phyloP scores from a whole-genome alignment of 2,329 filamentous ascomycete species.

The Hypoxylon sp. region DNA sequence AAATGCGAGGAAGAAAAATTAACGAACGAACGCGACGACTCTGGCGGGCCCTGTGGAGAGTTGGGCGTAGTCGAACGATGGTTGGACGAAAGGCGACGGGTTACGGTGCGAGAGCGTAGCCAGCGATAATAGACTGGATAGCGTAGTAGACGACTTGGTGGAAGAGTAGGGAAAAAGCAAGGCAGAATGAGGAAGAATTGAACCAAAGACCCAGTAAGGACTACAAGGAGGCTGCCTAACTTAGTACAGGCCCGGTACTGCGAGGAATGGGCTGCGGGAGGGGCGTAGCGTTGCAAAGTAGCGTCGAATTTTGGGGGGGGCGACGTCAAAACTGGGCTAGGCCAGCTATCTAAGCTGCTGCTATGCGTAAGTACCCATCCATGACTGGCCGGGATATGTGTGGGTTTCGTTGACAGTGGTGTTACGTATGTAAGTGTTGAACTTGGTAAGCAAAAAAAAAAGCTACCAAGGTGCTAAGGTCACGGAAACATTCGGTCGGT shows the following conservation, averaged over 20 bases:
- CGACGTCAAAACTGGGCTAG: conserved; percentile 40
- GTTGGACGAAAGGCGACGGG: conserved; percentile 49
- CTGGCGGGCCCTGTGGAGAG: conserved; percentile 42
- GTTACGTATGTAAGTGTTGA: conserved; percentile 24
- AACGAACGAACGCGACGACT: conserved; percentile 53
- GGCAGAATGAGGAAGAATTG: conserved; percentile 39
- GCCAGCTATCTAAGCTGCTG: conserved; percentile 38
- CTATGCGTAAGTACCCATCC: conserved; percentile 38
- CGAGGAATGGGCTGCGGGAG: conserved; percentile 39
- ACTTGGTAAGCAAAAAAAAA: conserved; percentile 17
- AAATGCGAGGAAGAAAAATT: conserved; percentile 46
- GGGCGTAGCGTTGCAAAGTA: conserved; percentile 34
- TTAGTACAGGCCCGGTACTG: conserved; percentile 36
- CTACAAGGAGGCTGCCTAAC: conserved; percentile 30
- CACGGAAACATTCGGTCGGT: conserved; percentile 35
- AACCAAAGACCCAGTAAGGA: conserved; percentile 29
- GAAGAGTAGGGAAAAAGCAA: conserved; percentile 36
- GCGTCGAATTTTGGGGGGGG: conserved; percentile 35
- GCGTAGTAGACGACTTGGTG: conserved; percentile 33
- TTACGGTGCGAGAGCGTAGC: conserved; percentile 44
- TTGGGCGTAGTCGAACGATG: conserved; percentile 47
- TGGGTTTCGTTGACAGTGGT: conserved; percentile 35
- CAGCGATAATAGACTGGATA: conserved; percentile 42
- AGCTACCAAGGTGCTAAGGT: conserved; percentile 10
- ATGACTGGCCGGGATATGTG: conserved; percentile 28